Conservation (phyloP, 2,329 filamentous ascomycete genomes). For the Talaromyces sp. region DNA sequence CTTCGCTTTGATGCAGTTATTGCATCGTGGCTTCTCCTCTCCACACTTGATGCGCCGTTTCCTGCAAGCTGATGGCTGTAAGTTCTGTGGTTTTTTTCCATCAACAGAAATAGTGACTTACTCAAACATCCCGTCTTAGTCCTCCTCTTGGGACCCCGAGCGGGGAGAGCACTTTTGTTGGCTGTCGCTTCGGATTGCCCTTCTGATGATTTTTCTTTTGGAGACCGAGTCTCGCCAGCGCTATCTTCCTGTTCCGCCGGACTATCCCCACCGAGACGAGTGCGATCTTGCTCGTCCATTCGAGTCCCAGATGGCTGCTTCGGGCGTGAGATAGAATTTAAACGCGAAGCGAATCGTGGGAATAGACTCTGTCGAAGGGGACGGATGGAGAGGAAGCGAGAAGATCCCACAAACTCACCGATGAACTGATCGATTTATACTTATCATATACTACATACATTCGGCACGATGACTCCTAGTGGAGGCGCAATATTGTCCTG, state of each 20-base stretch:
- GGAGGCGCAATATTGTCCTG: background rate
- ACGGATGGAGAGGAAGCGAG: background rate
- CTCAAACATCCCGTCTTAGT: slow-evolving; percentile 92
- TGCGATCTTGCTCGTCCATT: slow-evolving; percentile 6
- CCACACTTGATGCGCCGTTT: slow-evolving; percentile 96
- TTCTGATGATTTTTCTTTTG: background rate
- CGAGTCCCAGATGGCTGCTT: background rate
- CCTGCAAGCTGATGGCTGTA: slow-evolving; percentile 63
- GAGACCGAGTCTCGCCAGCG: background rate
- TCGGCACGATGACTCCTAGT: background rate
- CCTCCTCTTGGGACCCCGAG: slow-evolving; percentile 53
- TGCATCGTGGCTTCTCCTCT: slow-evolving; percentile 59
- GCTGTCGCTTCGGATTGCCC: slow-evolving; percentile 10
- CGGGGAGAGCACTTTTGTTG: slow-evolving; percentile 20
- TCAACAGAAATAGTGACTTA: slow-evolving; percentile 44
- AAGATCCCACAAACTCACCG: background rate
- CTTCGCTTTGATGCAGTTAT: slow-evolving; percentile 45
- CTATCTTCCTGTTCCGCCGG: background rate
- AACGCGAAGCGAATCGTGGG: background rate
- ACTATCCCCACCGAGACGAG: background rate
- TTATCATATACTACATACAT: background rate
- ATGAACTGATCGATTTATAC: background rate
- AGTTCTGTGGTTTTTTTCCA: background rate
- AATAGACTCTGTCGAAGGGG: background rate
- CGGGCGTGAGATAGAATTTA: background rate